Conservation (phyloP, 2,329 filamentous ascomycete genomes). For the Tolypocladium pustulatum region DNA sequence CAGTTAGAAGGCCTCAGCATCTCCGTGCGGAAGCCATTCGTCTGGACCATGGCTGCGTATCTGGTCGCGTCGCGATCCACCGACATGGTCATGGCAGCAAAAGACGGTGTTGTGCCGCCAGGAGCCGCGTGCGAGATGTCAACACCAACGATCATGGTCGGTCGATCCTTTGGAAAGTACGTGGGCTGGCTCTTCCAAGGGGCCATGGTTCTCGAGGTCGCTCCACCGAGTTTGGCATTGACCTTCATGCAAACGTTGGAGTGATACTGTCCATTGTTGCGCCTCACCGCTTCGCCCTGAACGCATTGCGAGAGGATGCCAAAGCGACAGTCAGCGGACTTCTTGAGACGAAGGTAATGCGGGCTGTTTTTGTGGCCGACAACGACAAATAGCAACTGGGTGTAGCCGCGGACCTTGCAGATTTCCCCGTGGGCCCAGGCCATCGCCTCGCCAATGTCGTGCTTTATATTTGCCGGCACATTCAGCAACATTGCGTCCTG, state of each 20-base stretch:
- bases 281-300: conserved; percentile 57
- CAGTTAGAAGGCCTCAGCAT: conserved; percentile 63
- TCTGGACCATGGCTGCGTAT: conserved; percentile 71
- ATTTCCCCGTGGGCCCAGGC: conserved; percentile 30
- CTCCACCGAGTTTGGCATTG: conserved; percentile 87
- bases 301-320: conserved; percentile 78
- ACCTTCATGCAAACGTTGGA: conserved; percentile 96
- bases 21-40: conserved; percentile 74
- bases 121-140: conserved; percentile 81
- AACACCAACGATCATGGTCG: conserved; percentile 77
- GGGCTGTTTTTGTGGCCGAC: conserved; percentile 60
- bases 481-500: conserved; percentile 23
- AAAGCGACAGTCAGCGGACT: conserved; percentile 73
- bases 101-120: conserved; percentile 57
- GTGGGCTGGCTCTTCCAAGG: conserved; percentile 20
- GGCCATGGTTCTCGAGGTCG: conserved; percentile 43
- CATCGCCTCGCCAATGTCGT: conserved; percentile 42
- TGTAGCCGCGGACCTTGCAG: conserved; percentile 43
- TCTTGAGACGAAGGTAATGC: conserved; percentile 79
- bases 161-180: conserved; percentile 30
- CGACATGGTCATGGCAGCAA: conserved; percentile 80
- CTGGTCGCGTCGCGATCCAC: conserved; percentile 60
- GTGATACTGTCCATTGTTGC: conserved; percentile 70
- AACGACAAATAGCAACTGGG: conserved; percentile 73
- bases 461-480: conserved; percentile 16